Conservation (phyloP, 352 stramenopile species). For the Pythium rhizo-oryzae region DNA sequence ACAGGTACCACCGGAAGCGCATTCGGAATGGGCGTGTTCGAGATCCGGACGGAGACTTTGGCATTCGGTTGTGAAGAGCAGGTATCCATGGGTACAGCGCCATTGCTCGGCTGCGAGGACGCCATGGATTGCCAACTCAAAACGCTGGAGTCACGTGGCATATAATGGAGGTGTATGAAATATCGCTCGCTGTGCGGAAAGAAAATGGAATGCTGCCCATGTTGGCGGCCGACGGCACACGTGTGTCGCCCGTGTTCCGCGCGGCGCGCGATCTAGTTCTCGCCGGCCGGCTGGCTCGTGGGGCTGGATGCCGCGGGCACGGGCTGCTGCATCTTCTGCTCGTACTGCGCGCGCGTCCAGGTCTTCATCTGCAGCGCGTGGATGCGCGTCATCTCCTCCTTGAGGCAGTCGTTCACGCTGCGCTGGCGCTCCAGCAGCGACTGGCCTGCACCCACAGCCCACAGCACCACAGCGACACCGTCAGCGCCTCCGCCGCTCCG, state of each 20-base stretch:
- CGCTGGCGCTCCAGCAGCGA: conserved; percentile 79
- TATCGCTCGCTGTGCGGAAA: background rate
- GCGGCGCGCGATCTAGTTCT: no score
- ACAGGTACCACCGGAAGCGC: no score
- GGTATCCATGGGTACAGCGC: no score
- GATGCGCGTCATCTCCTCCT: conserved; percentile 84
- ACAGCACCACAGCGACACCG: background rate
- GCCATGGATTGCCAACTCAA: no score
- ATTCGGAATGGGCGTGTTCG: no score
- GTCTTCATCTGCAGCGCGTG: conserved; percentile 89
- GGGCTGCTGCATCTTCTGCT: conserved; percentile 77
- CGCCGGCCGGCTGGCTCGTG: conserved; percentile 43
- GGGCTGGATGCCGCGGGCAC: conserved; percentile 30
- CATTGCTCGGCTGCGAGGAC: no score
- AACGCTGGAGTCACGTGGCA: no score
- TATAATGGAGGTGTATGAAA: background rate
- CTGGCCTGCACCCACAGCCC: conserved; percentile 49
- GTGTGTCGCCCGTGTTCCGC: no score
- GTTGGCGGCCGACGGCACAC: no score
- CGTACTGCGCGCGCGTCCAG: conserved; percentile 81
- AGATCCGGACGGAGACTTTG: no score
- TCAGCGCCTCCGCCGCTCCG: background rate
- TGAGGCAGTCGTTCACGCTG: conserved; percentile 77
- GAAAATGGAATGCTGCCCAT: no score
- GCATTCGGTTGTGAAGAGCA: no score